These are phyloP conservation scores for Helotiales sp. DNA, from an alignment of 2,329 filamentous ascomycete genomes.

Conservation along the genomic window DNA sequence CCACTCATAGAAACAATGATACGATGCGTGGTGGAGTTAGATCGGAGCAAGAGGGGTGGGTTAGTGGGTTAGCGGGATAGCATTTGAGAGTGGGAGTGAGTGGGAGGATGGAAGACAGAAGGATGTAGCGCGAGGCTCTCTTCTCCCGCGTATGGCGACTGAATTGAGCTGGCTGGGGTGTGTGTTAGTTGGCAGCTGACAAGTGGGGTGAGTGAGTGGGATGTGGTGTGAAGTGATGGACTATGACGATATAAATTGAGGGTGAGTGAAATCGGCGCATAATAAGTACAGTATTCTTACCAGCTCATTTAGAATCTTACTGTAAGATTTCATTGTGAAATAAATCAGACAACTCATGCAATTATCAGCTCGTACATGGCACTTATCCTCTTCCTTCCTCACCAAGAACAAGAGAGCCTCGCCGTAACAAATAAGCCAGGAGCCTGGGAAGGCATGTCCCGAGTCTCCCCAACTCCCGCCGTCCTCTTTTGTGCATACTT, in stretches of 20 bases:
- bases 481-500: not conserved
- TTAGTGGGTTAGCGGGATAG: not conserved
- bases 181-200: not conserved
- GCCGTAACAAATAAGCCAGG: not conserved
- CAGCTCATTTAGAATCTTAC: not conserved
- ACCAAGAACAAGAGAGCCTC: not conserved
- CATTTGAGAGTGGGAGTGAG: not conserved
- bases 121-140: slow-evolving; percentile 3
- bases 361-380: not conserved
- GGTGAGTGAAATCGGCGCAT: slow-evolving; percentile 1
- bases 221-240: not conserved
- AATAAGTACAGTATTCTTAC: not conserved
- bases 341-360: not conserved
- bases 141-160: slow-evolving; percentile 13
- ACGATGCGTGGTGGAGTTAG: not conserved
- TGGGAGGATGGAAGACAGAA: not conserved
- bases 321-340: not conserved
- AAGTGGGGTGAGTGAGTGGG: not conserved
- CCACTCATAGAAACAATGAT: not conserved
- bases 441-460: not conserved
- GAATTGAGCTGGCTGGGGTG: not conserved
- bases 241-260: not conserved
- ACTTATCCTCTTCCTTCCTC: too few relatives aligned
- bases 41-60: not conserved
- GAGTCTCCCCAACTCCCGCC: not conserved